Conservation (phyloP, 225 moss, liverwort and hornwort genomes). For the Antitrichia curtipendula region DNA sequence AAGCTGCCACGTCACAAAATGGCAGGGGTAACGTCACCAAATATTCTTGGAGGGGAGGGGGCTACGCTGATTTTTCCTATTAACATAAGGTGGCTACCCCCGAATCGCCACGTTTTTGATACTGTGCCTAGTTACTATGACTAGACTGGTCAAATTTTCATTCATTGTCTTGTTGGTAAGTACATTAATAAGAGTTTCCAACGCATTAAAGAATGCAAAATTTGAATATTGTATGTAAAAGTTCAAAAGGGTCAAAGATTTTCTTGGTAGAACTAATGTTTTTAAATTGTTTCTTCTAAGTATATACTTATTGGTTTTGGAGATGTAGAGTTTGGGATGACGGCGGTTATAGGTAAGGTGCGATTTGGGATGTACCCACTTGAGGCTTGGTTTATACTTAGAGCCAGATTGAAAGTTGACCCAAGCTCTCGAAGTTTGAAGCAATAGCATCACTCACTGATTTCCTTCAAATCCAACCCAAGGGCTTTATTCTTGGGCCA, state of each 20-base stretch:
- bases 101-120: accelerated
- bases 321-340: neutral
- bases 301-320: neutral
- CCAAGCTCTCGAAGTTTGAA: no score
- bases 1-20: neutral
- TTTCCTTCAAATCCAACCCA: no score
- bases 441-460: no score
- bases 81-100: neutral
- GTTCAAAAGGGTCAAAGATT: neutral
- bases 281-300: neutral
- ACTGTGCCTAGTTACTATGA: neutral
- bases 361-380: accelerated
- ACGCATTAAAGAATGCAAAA: neutral
- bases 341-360: accelerated
- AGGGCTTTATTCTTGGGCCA: no score
- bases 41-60: neutral
- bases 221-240: neutral
- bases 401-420: no score
- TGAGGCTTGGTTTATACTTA: no score
- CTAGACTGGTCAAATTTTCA: neutral
- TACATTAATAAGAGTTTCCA: neutral
- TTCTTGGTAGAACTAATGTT: no score
- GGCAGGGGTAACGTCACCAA: neutral
- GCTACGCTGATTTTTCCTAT: neutral
- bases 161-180: neutral